phyloP scores from a whole-genome alignment of 2,329 filamentous ascomycete genomes.

The Trichoderma cornu-damae region DNA sequence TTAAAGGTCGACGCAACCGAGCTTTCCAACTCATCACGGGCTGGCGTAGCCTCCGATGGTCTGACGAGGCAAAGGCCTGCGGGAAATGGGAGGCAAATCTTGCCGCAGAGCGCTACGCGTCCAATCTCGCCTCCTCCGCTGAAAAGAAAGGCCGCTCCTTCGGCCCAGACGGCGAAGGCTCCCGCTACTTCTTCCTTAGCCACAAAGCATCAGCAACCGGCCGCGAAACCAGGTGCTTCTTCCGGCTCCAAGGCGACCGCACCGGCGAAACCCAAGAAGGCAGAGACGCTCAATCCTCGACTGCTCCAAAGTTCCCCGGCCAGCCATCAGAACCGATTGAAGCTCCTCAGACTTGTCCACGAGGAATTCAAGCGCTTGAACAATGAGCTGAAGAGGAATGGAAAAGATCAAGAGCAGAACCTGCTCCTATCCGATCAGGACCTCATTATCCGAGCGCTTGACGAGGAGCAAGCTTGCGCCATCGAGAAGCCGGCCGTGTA shows the following conservation, averaged over 20 bases:
- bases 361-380: constrained; percentile 64
- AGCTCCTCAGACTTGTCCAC: constrained; percentile 59
- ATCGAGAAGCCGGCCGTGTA: constrained; percentile 67
- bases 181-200: constrained; percentile 17
- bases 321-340: constrained; percentile 50
- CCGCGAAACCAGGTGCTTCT: background rate
- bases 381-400: constrained; percentile 50
- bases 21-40: background rate
- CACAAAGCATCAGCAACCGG: constrained; percentile 15
- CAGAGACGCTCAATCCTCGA: constrained; percentile 62
- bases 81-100: background rate
- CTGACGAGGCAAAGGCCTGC: background rate
- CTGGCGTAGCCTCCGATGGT: background rate
- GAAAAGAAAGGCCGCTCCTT: constrained; percentile 24
- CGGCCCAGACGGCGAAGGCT: constrained; percentile 10
- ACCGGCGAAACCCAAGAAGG: constrained; percentile 26
- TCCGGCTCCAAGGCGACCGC: constrained; percentile 20
- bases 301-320: constrained; percentile 55
- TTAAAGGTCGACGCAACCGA: constrained; percentile 25
- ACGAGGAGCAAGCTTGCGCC: constrained; percentile 74
- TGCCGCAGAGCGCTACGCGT: constrained; percentile 25
- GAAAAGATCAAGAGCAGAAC: constrained; percentile 43
- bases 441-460: constrained; percentile 62
- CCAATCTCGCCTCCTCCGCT: constrained; percentile 35
- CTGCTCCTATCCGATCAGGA: constrained; percentile 59